Base-by-base conservation (phyloP, 2,329 filamentous ascomycete genomes). In the Pseudogymnoascus sp. region DNA sequence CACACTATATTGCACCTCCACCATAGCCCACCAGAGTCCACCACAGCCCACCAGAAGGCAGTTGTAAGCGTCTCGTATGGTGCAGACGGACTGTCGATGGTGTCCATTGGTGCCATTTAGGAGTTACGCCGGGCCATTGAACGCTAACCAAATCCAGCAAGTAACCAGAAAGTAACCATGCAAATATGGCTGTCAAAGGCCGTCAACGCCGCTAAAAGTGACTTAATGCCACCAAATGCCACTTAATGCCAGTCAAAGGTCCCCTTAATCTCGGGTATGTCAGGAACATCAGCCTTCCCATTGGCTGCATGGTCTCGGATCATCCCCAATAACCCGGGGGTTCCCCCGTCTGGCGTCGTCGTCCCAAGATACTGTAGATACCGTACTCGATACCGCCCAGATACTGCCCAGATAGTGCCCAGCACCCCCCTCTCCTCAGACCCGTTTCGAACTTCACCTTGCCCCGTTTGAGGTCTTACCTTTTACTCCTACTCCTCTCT, bases 191-290 rank as follows among this genome's bases (percentile, higher is more conserved):
- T 55, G 45, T 55, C 45, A 55, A 55, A 16, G 26, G 45, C 45
- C 10, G 26, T 52, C 26, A 52, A 31, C 26, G 1, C n/a, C 14
- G 8, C 45, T 31, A 55, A 33, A 55, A 26, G 23, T 26, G 23
- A 26, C 23, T 26, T 26, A 26, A 26, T 6, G 1, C 10, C 45
- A 6, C 45, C 33, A 19, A 19, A 52, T 11, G 14, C 11, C 7
- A 55, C 26, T 33, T 33, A 33, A 55, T 55, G 49, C 29, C 49
- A 33, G 49, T 33, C 29, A 33, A 55, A 19, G 29, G 49, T 33
- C 49, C 49, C 49, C 49, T 55, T 55, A 55, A 55, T 55, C 29
- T 55, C 49, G 29, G 29, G n/a, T 55, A 55, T 29, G 49, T 55
- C 49, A 55, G 49, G 49, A 2, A 55, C 49, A 55, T 55, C 29